phyloP scores from a whole-genome alignment of 495 filamentous ascomycete species.

The Penicillium robsamsonii region DNA sequence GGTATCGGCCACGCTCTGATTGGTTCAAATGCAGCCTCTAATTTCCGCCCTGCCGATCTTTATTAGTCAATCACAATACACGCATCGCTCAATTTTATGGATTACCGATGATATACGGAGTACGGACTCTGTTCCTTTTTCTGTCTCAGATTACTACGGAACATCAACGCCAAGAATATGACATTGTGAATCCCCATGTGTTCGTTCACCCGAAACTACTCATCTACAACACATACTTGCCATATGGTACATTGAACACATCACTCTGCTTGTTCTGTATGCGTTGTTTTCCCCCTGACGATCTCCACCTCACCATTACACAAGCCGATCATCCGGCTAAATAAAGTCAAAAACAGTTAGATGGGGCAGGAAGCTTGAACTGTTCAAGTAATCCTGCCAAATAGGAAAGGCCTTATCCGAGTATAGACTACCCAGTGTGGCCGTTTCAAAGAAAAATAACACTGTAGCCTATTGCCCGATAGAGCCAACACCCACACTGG shows the following conservation, averaged over 20 bases:
- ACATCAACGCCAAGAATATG: background rate
- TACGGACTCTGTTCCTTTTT: too few relatives aligned
- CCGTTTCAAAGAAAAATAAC: constrained; percentile 1
- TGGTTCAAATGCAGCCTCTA: constrained; percentile 6
- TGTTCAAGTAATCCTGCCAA: background rate
- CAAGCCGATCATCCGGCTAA: constrained; percentile 11
- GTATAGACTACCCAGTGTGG: background rate
- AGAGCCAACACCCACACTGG: background rate
- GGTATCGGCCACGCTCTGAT: background rate
- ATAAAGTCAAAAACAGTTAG: background rate
- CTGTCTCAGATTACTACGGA: background rate
- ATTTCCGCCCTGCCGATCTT: constrained; percentile 32
- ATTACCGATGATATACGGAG: background rate
- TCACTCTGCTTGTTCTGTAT: background rate
- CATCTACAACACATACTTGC: background rate
- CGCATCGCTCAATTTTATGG: background rate
- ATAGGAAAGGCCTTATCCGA: background rate
- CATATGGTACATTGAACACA: background rate
- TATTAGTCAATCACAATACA: constrained; percentile 6
- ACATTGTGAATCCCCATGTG: background rate
- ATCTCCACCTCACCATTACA: background rate
- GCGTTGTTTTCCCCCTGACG: constrained; percentile 16
- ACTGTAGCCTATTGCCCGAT: constrained; percentile 2
- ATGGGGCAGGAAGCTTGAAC: constrained; percentile 2
- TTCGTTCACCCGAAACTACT: background rate